These are phyloP conservation scores for Forsythia suspensa DNA, from an alignment of 257 asterid genomes.

Conservation along the genomic window DNA sequence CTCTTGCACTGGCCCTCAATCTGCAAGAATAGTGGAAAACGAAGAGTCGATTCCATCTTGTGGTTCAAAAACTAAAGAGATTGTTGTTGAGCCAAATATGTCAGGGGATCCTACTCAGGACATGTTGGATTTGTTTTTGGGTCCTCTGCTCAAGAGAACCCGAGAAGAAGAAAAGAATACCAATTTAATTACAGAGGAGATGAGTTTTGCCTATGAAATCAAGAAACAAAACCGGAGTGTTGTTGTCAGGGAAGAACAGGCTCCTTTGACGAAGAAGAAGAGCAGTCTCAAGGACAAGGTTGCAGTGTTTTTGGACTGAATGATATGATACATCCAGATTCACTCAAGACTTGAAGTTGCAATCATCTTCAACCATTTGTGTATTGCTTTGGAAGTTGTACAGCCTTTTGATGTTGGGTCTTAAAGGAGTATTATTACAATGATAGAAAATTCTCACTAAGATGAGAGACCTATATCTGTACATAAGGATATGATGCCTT, in stretches of 20 bases:
- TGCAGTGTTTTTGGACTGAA: slow-evolving; percentile 38
- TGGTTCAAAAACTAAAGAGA: slow-evolving; percentile 10
- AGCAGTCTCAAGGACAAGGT: slow-evolving; percentile 52
- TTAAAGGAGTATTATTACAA: not conserved
- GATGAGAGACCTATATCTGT: not conserved
- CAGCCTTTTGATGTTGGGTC: not conserved
- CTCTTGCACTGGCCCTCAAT: slow-evolving; percentile 7
- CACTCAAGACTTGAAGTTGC: not conserved
- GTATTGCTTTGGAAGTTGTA: not conserved
- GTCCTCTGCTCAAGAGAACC: slow-evolving; percentile 40
- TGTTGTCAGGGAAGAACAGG: slow-evolving; percentile 18
- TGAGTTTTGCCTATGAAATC: slow-evolving; percentile 17
- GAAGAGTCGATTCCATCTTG: slow-evolving; percentile 7
- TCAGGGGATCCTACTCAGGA: slow-evolving; percentile 34
- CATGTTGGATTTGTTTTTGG: slow-evolving; percentile 47
- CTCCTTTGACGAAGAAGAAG: slow-evolving; percentile 35
- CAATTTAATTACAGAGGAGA: slow-evolving; percentile 19
- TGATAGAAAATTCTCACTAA: not conserved
- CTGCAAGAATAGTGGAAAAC: not conserved
- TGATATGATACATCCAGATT: not conserved
- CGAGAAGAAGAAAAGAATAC: slow-evolving; percentile 24
- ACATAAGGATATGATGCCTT: not conserved
- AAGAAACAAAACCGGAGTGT: slow-evolving; percentile 5
- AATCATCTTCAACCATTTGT: not conserved
- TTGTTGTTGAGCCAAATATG: slow-evolving; percentile 18